Base-by-base conservation (phyloP, 2,329 filamentous ascomycete genomes). In the Phialophora verrucosa region DNA sequence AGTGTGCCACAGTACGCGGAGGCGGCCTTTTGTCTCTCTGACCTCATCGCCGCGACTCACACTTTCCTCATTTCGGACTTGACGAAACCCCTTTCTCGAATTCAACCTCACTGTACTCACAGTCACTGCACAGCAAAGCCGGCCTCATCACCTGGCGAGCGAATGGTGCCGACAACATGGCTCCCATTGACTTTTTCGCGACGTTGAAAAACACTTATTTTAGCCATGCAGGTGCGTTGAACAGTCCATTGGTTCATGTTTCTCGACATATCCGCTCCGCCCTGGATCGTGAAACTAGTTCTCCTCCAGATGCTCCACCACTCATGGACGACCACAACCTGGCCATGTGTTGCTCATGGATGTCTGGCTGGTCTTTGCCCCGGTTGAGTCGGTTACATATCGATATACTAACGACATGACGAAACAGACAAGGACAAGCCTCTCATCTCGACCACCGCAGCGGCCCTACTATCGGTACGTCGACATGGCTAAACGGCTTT, bases 401-500 rank as follows among this genome's bases (percentile, higher is more conserved):
- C 66, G 65, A 66, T 68, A 65, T 31, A 49, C 51, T 32, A 44
- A 58, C 54, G 55, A 6, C 49, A 60, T 69, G 63, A 62, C 65
- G 56, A 67, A 61, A 61, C 61, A 79, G 78, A 77, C 69, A 73
- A 78, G 60, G 78, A 78, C 59, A 57, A 66, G 55, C 71, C 73
- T 29, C 73, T 75, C 63, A 74, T 80, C 63, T 78, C 78, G 63
- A 71, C 74, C 61, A 69, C 74, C 29, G 75, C 76, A 27, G 77
- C 79, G 60, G 74, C 76, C 62, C 60, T 78, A 42, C 73, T 80
- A 50, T 81, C 79, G 68, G 79, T 81, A 77, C 65, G 77, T 17
- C 32, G n/a, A 38, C 55, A 7, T 27, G 38, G 56, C 38, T 23
- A 14, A 17, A n/a, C 20, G 38, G 17, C 38, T 44, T 44, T 57